Evolutionary conservation across 179 eudicot genomes (phyloP).

Genomic region (Carnegiea gigantea): DNA sequence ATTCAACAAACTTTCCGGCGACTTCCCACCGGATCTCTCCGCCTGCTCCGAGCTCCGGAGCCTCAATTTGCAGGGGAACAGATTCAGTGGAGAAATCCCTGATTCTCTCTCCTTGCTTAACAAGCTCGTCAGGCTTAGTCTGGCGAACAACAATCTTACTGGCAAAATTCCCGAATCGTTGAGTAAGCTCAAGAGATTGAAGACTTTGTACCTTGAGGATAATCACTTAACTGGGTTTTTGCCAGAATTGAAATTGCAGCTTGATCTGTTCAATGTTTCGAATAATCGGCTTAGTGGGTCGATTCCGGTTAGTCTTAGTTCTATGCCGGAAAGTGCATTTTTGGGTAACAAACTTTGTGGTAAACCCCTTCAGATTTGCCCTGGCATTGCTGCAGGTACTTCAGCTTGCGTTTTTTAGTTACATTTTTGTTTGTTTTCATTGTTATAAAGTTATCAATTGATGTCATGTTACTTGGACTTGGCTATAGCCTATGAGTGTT

Average conservation of each 20-base stretch:
- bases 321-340: constrained; percentile 44
- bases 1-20: constrained; percentile 51
- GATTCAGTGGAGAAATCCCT: constrained; percentile 60
- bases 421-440: no score
- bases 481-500: not conserved
- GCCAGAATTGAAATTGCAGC: constrained; percentile 48
- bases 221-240: constrained; percentile 55
- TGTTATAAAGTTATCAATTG: no score
- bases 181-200: constrained; percentile 47
- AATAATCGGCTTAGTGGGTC: constrained; percentile 57
- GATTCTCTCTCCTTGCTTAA: constrained; percentile 31
- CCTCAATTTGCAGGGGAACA: constrained; percentile 60
- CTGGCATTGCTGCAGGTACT: constrained; percentile 34
- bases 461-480: not conserved
- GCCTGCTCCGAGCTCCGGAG: constrained; percentile 42
- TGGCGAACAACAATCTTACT: constrained; percentile 54
- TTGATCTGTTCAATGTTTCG: constrained; percentile 66
- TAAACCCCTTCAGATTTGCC: constrained; percentile 47
- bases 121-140: constrained; percentile 51
- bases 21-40: constrained; percentile 46
- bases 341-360: constrained; percentile 69
- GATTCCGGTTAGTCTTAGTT: constrained; percentile 45
- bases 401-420: not conserved
- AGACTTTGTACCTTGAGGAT: constrained; percentile 54
- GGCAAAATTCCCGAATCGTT: constrained; percentile 45